These are phyloP conservation scores for Pyrenula massariospora DNA, from an alignment of 495 filamentous ascomycete species.

Conservation along the genomic window DNA sequence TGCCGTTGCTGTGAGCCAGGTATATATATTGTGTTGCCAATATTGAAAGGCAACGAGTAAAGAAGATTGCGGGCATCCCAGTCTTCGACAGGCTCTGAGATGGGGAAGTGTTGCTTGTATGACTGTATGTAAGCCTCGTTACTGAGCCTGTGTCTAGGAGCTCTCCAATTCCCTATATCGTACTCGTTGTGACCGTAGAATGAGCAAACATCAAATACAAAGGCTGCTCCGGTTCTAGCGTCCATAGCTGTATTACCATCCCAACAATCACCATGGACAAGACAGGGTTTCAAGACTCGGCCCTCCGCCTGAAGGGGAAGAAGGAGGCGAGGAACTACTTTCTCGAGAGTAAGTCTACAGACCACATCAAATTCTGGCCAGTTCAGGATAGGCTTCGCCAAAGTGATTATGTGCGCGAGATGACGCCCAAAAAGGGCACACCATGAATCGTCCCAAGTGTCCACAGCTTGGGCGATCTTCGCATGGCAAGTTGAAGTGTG, in stretches of 20 bases:
- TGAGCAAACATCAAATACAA: constrained; percentile 33
- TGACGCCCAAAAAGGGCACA: constrained; percentile 26
- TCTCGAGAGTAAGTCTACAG: not conserved
- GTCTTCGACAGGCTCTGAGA: constrained; percentile 5
- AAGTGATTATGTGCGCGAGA: constrained; percentile 17
- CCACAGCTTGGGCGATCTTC: constrained; percentile 21
- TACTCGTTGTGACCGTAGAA: constrained; percentile 41
- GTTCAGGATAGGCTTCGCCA: not conserved
- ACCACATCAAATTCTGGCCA: not conserved
- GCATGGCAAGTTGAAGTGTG: constrained; percentile 33
- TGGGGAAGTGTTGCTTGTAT: constrained; percentile 3
- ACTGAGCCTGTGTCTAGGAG: constrained; percentile 1
- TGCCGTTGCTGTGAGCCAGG: too few species aligned
- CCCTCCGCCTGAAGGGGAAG: constrained; percentile 27
- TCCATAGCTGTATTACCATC: constrained; percentile 30
- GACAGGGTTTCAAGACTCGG: constrained; percentile 22
- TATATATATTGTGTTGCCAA: not conserved
- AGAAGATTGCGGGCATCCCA: not conserved
- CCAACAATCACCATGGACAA: constrained; percentile 39
- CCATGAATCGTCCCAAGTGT: constrained; percentile 33
- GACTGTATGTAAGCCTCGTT: constrained; percentile 5
- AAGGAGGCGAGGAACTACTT: constrained; percentile 19
- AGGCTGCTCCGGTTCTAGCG: constrained; percentile 12
- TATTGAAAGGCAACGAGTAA: not conserved
- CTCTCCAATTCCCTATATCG: constrained; percentile 15